Evolutionary conservation across 148 eudicot species (phyloP).

Genomic region (Hydrangea macrophylla): DNA sequence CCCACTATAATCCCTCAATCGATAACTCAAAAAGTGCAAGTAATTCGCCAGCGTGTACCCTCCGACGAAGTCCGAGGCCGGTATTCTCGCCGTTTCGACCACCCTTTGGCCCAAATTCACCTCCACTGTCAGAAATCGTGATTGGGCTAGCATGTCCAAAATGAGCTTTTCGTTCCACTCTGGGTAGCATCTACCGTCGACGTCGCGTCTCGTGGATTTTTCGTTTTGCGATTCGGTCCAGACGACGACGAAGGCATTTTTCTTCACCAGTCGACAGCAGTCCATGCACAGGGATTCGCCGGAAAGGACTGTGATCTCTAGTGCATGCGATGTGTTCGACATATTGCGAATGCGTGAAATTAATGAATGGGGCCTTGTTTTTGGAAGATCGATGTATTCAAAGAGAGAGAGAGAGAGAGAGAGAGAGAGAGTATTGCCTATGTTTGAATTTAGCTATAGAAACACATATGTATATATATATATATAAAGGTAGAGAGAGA

Average conservation of each 20-base stretch:
- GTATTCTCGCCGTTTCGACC: slow-evolving; percentile 45
- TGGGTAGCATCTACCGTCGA: slow-evolving; percentile 35
- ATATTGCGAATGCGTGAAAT: not conserved
- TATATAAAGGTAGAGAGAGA: not conserved
- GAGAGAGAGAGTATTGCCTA: no score
- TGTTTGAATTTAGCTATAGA: no score
- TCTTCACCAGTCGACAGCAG: slow-evolving; percentile 25
- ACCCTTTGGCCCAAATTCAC: slow-evolving; percentile 20
- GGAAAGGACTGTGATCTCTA: slow-evolving; percentile 46
- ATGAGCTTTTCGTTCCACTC: slow-evolving; percentile 53
- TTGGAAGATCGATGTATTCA: not conserved
- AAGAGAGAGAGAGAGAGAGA: no score
- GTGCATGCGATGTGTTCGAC: not conserved
- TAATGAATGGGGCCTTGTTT: not conserved
- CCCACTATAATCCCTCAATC: slow-evolving; percentile 44
- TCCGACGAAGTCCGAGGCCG: slow-evolving; percentile 50
- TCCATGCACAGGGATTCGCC: slow-evolving; percentile 35
- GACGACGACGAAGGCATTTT: slow-evolving; percentile 34
- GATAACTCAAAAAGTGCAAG: slow-evolving; percentile 61
- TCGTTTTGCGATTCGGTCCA: slow-evolving; percentile 23
- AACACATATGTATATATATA: no score
- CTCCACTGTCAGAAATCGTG: slow-evolving; percentile 37
- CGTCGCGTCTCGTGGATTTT: slow-evolving; percentile 15
- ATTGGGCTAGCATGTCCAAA: slow-evolving; percentile 30
- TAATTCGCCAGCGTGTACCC: slow-evolving; percentile 28